Evolutionary conservation across 2,329 filamentous ascomycete genomes (phyloP).

Genomic region (Trichoderma sp.): DNA sequence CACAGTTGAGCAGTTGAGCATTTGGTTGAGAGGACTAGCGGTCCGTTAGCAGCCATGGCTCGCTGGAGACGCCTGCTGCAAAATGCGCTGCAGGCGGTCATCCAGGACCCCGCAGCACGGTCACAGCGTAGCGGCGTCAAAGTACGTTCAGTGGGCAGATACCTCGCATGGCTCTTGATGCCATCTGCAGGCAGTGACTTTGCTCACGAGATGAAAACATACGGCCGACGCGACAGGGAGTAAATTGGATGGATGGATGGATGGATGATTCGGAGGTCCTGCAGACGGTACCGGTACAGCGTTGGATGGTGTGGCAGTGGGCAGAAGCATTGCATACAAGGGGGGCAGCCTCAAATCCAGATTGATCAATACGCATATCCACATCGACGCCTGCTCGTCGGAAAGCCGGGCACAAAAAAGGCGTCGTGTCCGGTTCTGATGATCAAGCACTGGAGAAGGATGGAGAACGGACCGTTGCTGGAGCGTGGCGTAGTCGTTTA

Average conservation of each 20-base stretch:
- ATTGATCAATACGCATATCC: not conserved
- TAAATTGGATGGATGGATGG: not conserved
- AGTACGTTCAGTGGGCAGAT: not conserved
- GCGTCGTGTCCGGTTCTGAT: not conserved
- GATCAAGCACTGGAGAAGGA: not conserved
- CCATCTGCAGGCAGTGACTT: not conserved
- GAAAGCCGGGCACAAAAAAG: not conserved
- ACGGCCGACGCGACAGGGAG: conserved; percentile 16
- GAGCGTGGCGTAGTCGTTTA: not conserved
- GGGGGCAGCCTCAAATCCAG: not conserved
- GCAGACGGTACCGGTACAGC: not conserved
- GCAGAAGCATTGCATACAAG: not conserved
- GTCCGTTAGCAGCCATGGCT: no score
- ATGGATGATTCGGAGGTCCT: not conserved
- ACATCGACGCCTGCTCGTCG: not conserved
- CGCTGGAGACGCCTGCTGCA: not conserved
- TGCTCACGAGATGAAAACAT: not conserved
- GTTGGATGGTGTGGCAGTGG: not conserved
- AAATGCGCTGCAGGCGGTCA: not conserved
- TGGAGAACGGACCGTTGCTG: not conserved
- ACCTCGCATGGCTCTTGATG: no score
- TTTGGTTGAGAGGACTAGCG: not conserved
- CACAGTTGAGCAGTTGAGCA: conserved; percentile 3
- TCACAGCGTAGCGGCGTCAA: not conserved
- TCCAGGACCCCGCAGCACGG: conserved; percentile 1